These are phyloP conservation scores for Rubroshorea leprosula DNA, from an alignment of 345 rosid genomes.

Conservation along the genomic window DNA sequence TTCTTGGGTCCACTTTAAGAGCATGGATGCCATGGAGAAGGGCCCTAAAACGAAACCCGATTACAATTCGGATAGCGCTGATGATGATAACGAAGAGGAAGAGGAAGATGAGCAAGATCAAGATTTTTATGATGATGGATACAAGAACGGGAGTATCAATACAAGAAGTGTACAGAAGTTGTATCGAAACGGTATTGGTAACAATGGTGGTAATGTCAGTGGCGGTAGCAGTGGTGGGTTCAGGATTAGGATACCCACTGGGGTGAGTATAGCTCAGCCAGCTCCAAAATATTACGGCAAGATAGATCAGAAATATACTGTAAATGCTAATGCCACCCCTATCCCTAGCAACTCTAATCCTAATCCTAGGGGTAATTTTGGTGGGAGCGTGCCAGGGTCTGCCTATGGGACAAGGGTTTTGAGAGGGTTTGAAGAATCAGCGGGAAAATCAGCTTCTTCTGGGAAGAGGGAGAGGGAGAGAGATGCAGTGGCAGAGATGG, in stretches of 20 bases:
- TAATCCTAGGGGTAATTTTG: conserved; percentile 23
- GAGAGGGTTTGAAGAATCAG: conserved; percentile 33
- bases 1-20: conserved; percentile 82
- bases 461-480: conserved; percentile 28
- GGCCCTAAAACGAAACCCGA: conserved; percentile 35
- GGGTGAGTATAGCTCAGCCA: conserved; percentile 71
- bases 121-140: conserved; percentile 33
- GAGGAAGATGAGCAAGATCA: conserved; percentile 42
- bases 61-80: conserved; percentile 31
- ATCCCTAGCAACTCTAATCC: conserved; percentile 16
- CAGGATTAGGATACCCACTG: conserved; percentile 73
- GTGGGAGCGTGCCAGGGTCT: conserved; percentile 25
- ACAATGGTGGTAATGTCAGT: conserved; percentile 24
- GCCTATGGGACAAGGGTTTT: conserved; percentile 30
- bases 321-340: conserved; percentile 15
- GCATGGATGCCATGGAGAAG: conserved; percentile 89
- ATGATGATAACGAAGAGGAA: conserved; percentile 30
- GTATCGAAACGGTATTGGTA: conserved; percentile 46
- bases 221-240: conserved; percentile 41
- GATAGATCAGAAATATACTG: conserved; percentile 38
- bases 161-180: conserved; percentile 52
- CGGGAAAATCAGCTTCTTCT: conserved; percentile 18
- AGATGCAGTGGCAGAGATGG: conserved; percentile 70
- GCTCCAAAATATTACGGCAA: conserved; percentile 44
- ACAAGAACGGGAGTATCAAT: conserved; percentile 34